Evolutionary conservation across 2,329 filamentous ascomycete species (phyloP), one percentile per base, ranked within the genome.

Genomic region (Alternaria triticina): DNA sequence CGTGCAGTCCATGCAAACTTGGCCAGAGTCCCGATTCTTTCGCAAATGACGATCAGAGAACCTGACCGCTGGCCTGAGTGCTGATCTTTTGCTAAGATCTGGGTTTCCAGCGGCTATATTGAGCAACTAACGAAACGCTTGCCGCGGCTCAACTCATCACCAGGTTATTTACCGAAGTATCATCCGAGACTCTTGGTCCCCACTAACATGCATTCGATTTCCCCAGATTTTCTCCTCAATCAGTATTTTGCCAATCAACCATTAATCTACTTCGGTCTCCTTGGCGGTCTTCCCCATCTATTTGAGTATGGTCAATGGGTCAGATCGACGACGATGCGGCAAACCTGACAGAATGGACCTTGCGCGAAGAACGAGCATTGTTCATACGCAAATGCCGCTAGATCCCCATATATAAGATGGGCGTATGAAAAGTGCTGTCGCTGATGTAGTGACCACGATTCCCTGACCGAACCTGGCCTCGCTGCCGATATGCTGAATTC

Each of bases 401-500:
- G n/a, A 28, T 12, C 8, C 5, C 12, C 46, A 49, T 12, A 51
- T 51, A 22, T 33, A 22, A 22, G 17, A 33, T 20, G 20, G 20
- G 47, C 7, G n/a, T 28, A 49, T 49, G 25, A 13, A 49, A 27
- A 49, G 9, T 10, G 10, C 15, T n/a, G 3, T 20, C 27, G 25
- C 46, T 49, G 25, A 8, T 1, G 17, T 28, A 40, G 36, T 15
- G 15, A 40, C 36, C 36, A 40, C 36, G 25, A 27, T 8, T 10
- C 13, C 4, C 1, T 49, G 23, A 49, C 9, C 27, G 10, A 23
- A 50, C 17, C 25, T 20, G n/a, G 23, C n/a, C 25, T 30, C 8
- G 25, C 25, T 17, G 17, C 17, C 50, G n/a, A 40, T 1, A 64
- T 64, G 62, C 17, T 58, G 11, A 54, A 58, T n/a, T 28, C 33